Percentiles rank a stretch among this genome's conserved stretches.
Evolutionary conservation across 164 flowering plant species (phyloP).

Genomic region (Piper betle): DNA sequence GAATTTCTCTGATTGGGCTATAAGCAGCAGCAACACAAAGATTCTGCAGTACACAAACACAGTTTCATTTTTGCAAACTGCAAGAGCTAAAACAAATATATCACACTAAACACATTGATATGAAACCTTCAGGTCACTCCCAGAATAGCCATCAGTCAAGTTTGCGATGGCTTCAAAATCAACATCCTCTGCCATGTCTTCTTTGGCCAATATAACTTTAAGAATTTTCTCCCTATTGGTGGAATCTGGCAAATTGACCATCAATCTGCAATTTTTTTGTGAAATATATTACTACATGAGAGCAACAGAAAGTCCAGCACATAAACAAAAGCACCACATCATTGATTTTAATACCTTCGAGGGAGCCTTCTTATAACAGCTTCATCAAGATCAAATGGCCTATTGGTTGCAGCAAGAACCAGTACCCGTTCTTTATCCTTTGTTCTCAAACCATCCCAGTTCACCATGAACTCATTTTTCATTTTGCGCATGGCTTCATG

Average conservation of each 20-base stretch:
- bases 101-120: not conserved
- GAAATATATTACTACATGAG: slow-evolving; percentile 2
- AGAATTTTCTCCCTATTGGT: slow-evolving; percentile 72
- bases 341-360: slow-evolving; percentile 39
- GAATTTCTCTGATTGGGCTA: slow-evolving; percentile 59
- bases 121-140: slow-evolving; percentile 90
- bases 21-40: slow-evolving; percentile 75
- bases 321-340: not conserved
- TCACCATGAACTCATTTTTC: slow-evolving; percentile 40
- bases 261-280: slow-evolving; percentile 40
- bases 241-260: slow-evolving; percentile 95
- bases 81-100: not conserved
- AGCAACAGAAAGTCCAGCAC: not conserved
- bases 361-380: slow-evolving; percentile 90
- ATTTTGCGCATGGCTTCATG: slow-evolving; percentile 35
- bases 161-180: slow-evolving; percentile 69
- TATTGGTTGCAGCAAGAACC: slow-evolving; percentile 93
- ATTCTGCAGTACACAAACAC: slow-evolving; percentile 36
- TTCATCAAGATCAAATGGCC: slow-evolving; percentile 96
- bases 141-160: slow-evolving; percentile 93
- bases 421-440: slow-evolving; percentile 88
- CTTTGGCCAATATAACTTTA: slow-evolving; percentile 71
- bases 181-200: slow-evolving; percentile 63
- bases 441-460: slow-evolving; percentile 58
- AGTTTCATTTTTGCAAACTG: slow-evolving; percentile 5